A percentile compares a stretch with the other conserved stretches of the same genome.
These are phyloP conservation scores for Corymbia citriodora DNA, from an alignment of 441 rosid genomes.

Conservation along the genomic window DNA sequence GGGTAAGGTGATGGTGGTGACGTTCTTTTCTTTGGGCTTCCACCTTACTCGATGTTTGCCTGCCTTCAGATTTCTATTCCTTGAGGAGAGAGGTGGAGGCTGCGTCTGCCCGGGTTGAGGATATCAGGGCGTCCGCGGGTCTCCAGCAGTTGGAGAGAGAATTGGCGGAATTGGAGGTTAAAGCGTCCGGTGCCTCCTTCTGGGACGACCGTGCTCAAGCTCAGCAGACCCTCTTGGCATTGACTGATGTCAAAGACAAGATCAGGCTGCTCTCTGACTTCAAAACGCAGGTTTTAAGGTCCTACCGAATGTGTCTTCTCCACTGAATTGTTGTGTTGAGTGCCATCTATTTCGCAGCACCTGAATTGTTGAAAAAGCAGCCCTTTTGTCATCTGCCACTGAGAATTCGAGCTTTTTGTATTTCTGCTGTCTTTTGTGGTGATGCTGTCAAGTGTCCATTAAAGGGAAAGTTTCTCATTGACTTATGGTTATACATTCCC, in stretches of 20 bases:
- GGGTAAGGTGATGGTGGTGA: neutral
- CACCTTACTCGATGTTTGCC: neutral
- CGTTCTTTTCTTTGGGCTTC: neutral
- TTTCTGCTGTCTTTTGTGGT: neutral
- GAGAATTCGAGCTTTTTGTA: neutral
- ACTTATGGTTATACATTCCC: neutral
- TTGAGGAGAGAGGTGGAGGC: constrained; percentile 76
- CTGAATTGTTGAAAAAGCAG: neutral
- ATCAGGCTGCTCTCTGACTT: constrained; percentile 51
- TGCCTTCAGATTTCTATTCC: constrained; percentile 64
- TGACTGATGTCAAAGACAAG: constrained; percentile 77
- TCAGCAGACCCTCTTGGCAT: constrained; percentile 62
- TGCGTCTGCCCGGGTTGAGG: constrained; percentile 61
- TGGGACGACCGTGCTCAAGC: constrained; percentile 87
- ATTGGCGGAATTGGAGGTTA: constrained; percentile 46
- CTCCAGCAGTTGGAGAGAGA: constrained; percentile 50
- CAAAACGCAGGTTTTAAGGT: constrained; percentile 48
- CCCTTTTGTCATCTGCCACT: neutral
- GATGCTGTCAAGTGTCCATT: neutral
- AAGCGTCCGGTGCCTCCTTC: constrained; percentile 63
- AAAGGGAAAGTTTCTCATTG: neutral
- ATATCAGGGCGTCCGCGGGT: constrained; percentile 55
- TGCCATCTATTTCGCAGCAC: neutral
- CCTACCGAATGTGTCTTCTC: neutral
- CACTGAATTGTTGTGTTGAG: neutral